phyloP scores from a whole-genome alignment of 2,329 filamentous ascomycete genomes.

The Fusarium sp. region DNA sequence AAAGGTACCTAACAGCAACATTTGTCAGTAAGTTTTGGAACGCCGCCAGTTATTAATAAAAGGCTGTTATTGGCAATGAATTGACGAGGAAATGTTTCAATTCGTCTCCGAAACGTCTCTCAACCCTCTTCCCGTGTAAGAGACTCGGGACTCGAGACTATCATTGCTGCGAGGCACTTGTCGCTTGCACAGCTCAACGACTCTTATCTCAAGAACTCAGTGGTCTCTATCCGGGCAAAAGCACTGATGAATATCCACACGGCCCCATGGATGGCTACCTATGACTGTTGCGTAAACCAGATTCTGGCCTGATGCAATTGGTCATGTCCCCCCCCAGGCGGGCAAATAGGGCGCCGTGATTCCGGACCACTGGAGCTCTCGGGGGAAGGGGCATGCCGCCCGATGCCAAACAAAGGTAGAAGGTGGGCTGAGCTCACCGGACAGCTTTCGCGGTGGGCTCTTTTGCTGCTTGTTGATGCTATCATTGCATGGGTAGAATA shows the following conservation, averaged over 20 bases:
- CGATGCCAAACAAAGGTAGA: slow-evolving; percentile 31
- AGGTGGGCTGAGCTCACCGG: slow-evolving; percentile 41
- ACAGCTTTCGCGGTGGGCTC: slow-evolving; percentile 16
- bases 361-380: slow-evolving; percentile 43
- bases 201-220: slow-evolving; percentile 25
- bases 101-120: neutral
- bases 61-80: slow-evolving; percentile 13
- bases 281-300: slow-evolving; percentile 38
- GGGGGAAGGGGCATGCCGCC: slow-evolving; percentile 37
- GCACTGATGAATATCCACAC: slow-evolving; percentile 11
- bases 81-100: neutral
- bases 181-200: slow-evolving; percentile 1
- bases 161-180: slow-evolving; percentile 5
- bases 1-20: slow-evolving; percentile 31
- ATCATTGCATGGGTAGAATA: slow-evolving; percentile 22
- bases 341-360: slow-evolving; percentile 40
- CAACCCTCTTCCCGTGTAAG: slow-evolving; percentile 11
- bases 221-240: neutral
- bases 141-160: neutral
- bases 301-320: slow-evolving; percentile 46
- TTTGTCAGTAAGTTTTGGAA: slow-evolving; percentile 26
- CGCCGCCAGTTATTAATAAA: neutral
- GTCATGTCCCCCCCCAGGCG: slow-evolving; percentile 31
- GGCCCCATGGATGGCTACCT: slow-evolving; percentile 11
- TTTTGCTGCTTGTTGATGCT: slow-evolving; percentile 18